phyloP scores from a whole-genome alignment of 208 protist genomes.

The Trypanosoma caninum region DNA sequence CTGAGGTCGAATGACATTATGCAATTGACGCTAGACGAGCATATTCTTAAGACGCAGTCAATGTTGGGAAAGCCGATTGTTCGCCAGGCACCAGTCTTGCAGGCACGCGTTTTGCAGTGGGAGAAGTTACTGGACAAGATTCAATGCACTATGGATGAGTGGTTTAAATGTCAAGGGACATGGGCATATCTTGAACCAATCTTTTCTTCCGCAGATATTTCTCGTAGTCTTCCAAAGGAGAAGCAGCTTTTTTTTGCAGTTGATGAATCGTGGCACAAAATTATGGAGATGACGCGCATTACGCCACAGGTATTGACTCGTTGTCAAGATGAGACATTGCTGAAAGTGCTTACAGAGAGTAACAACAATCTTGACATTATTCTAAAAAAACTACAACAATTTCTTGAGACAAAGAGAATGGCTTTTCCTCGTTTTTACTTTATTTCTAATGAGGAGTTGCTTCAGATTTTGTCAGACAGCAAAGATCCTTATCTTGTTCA shows the following conservation, averaged over 20 bases:
- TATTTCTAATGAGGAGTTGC: slow-evolving; percentile 94
- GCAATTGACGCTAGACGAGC: slow-evolving; percentile 94
- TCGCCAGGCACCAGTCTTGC: slow-evolving; percentile 81
- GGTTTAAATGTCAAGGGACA: slow-evolving; percentile 94
- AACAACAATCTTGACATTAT: slow-evolving; percentile 95
- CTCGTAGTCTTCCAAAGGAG: slow-evolving; percentile 95
- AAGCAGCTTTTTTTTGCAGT: slow-evolving; percentile 92
- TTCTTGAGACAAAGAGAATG: slow-evolving; percentile 98
- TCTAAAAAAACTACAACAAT: slow-evolving; percentile 96
- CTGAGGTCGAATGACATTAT: slow-evolving; percentile 92
- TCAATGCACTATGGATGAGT: slow-evolving; percentile 94
- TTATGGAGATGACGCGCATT: slow-evolving; percentile 89
- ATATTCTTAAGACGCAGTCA: slow-evolving; percentile 95
- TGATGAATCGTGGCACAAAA: slow-evolving; percentile 91
- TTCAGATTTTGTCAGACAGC: slow-evolving; percentile 96
- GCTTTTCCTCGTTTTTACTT: slow-evolving; percentile 98
- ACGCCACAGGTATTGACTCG: slow-evolving; percentile 87
- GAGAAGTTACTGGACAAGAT: slow-evolving; percentile 91
- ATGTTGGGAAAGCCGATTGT: slow-evolving; percentile 94
- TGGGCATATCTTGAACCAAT: slow-evolving; percentile 98
- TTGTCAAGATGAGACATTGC: slow-evolving; percentile 91
- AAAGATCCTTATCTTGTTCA: slow-evolving; percentile 95
- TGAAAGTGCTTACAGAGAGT: slow-evolving; percentile 85
- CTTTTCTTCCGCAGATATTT: slow-evolving; percentile 96
- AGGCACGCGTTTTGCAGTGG: slow-evolving; percentile 91